Base-by-base conservation (phyloP, 768 basidiomycete species). In the Serendipita vermifera region DNA sequence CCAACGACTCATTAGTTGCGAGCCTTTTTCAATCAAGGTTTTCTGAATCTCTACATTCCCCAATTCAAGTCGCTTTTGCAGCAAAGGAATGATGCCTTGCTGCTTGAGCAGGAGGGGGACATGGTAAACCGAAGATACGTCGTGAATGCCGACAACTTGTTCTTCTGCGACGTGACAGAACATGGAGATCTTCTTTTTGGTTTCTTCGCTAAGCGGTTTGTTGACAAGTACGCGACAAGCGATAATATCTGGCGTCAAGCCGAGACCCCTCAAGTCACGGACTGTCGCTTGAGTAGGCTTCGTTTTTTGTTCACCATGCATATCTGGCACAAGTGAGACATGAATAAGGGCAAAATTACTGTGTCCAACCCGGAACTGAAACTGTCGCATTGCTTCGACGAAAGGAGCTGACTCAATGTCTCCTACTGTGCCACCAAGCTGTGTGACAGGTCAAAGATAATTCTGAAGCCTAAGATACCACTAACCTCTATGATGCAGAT, bases 401-500 rank as follows among this genome's bases (percentile, higher is more conserved):
- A 99, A 99, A 2, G 94, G 94, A 2, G 93, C 93, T 4, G 91
- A 96, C 64, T 99, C 94, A 67, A 99, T 99, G 64, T 99, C 94
- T 40, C 94, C 94, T 14, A 99, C 94, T 0, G 94, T 99, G 20
- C 94, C 94, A 56, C 94, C 94, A 59, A 99, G 85, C 90, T 93
- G 59, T n/a, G 56, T 14, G n/a, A 32, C 20, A 26, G 32, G 20
- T 11, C 22, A 17, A 38, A 17, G n/a, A n/a, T n/a, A n/a, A n/a
- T n/a, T n/a, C n/a, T n/a, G n/a, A n/a, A n/a, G n/a, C n/a, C n/a
- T n/a, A 33, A 33, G 11, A 11, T 29, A n/a, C 9, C 5, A 62
- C 74, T 56, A 58, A 93, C 92, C 79, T 99, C 94, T 60, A 99
- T 81, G 62, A 99, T 96, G 70, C 94, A 99, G 38, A 99, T 85